Percentiles rank a stretch among this genome's conserved stretches.
phyloP scores from a whole-genome alignment of 352 stramenopile genomes.

The Phytophthora meadii region DNA sequence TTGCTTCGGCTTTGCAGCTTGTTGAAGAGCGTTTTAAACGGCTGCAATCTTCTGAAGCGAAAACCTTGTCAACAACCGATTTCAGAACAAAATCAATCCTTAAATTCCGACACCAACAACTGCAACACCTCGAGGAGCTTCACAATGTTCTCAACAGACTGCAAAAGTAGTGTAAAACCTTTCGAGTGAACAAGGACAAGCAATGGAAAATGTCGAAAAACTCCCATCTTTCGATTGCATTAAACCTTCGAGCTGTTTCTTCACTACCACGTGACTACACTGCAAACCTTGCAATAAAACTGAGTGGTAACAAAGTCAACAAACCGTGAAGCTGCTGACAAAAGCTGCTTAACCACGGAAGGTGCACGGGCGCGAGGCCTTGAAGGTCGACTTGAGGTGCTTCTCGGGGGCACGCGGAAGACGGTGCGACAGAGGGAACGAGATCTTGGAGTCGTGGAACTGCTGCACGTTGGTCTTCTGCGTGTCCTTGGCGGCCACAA shows the following conservation, averaged over 20 bases:
- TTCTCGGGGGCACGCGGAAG: conserved; percentile 94
- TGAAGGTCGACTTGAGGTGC: conserved; percentile 96
- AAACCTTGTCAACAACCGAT: conserved; percentile 6
- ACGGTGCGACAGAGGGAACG: conserved; percentile 98
- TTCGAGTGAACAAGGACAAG: not conserved
- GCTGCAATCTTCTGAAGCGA: not conserved
- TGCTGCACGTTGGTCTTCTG: conserved; percentile 97
- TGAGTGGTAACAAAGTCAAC: conserved; percentile 5
- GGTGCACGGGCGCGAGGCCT: conserved; percentile 96
- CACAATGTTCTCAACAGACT: not conserved
- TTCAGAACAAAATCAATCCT: conserved; percentile 25
- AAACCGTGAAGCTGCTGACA: conserved; percentile 19
- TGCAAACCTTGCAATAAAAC: not conserved
- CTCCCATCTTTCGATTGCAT: conserved; percentile 54
- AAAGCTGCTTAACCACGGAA: conserved; percentile 95
- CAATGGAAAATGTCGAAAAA: conserved; percentile 41
- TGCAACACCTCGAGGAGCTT: conserved; percentile 14
- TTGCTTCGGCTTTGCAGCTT: conserved; percentile 14
- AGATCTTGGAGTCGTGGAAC: conserved; percentile 97
- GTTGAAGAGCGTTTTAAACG: conserved; percentile 9
- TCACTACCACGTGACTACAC: conserved; percentile 1
- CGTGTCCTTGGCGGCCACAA: conserved; percentile 95
- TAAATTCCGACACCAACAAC: conserved; percentile 38
- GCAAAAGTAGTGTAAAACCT: too few species aligned
- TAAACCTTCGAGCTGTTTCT: conserved; percentile 23